Conservation (phyloP, 306 rosid species). For the Quercus gilva region DNA sequence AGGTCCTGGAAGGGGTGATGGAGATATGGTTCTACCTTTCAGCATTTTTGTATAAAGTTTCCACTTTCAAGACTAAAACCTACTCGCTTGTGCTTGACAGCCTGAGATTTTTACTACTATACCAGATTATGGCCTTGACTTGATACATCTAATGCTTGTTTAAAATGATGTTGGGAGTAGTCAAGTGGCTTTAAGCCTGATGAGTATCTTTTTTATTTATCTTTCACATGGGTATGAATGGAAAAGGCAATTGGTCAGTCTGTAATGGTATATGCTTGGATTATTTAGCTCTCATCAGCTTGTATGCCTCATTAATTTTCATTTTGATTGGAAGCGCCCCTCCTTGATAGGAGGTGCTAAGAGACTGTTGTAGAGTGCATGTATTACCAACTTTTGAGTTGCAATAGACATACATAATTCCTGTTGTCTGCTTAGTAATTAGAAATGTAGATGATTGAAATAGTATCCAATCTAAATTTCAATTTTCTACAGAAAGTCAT, state of each 20-base stretch:
- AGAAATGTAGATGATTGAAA: background rate
- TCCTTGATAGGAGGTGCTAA: background rate
- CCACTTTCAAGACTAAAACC: no score
- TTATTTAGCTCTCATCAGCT: background rate
- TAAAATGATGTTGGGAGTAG: background rate
- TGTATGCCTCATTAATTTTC: background rate
- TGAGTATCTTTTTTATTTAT: background rate
- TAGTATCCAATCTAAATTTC: background rate
- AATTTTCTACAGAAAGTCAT: background rate
- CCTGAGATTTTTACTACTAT: no score
- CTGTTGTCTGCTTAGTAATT: background rate
- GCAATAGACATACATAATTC: background rate
- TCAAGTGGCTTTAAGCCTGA: background rate
- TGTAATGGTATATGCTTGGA: background rate
- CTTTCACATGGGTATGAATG: background rate
- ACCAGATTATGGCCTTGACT: background rate
- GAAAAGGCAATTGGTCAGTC: background rate
- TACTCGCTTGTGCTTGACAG: no score
- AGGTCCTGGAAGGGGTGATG: no score
- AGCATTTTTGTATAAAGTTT: no score
- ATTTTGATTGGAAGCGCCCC: background rate
- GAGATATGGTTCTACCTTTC: no score
- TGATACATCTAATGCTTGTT: background rate
- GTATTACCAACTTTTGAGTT: background rate
- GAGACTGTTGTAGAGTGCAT: background rate